Evolutionary conservation across 1,284 basidiomycete species (phyloP), one percentile per base, ranked within the genome.

Genomic region (Microbotryum scabiosae): DNA sequence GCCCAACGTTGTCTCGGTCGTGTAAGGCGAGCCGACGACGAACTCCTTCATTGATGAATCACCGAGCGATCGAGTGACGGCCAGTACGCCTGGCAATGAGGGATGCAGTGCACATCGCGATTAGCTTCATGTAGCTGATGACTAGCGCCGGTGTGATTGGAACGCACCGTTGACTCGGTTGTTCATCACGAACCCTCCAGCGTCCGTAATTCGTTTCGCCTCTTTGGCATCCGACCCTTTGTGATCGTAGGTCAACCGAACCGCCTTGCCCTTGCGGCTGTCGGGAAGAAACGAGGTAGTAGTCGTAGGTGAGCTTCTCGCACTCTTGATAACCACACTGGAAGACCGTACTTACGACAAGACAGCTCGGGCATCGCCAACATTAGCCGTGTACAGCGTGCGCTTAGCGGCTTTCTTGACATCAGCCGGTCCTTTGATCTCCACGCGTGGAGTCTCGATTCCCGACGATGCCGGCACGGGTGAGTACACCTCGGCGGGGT

Each of bases 21-120:
- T 99, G 75, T 97, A 99, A 12, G 96, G 96, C 44, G 90, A 84
- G 1, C 96, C 96, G 49, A 98, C 94, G 9, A 99, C 94, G 73
- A 96, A 99, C 72, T 98, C 94, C 76, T 99, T 99, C 94, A 99
- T 98, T 8, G 91, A 89, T 0, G 90, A 88, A 74, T 99, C 96
- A 51, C 96, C 96, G 49, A 99, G 79, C 68, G 91, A 94, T 54
- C 96, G 82, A 20, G 96, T 99, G 21, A 99, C 96, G 10, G 92
- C 93, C 59, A 99, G 79, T 8, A 63, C 62, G 44, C 66, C 65
- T 67, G 58, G 16, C 36, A 16, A 41, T 18, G 36, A 12, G 36
- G 4, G 36, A 18, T 41, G 36, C 10, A 18, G 4, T 41, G 14
- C 36, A 16, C 36, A 41, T 41, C 16, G 36, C 10, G 36, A 41